Evolutionary conservation across 139 green algal genomes (phyloP), one percentile per base, ranked within the genome.

Genomic region (Closterium sp.): DNA sequence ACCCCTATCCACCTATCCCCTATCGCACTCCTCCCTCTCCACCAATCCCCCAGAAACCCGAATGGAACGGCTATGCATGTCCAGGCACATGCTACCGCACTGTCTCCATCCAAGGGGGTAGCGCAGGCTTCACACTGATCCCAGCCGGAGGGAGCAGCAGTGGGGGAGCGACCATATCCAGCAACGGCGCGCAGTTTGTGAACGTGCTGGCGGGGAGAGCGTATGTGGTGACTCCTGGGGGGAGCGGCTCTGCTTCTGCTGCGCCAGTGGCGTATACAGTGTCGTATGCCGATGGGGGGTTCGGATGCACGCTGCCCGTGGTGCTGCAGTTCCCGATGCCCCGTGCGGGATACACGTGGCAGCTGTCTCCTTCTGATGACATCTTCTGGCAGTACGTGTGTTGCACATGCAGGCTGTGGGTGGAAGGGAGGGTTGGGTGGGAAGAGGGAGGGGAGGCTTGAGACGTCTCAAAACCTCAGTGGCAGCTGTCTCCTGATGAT

Each of bases 31-130:
- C 62, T 79, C 62, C 86, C 31, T 89, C 86, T 17, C 86, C n/a
- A n/a, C 86, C 24, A 19, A 29, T 7, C 24, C 22, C 28, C 24
- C 87, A 90, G 28, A 90, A 62, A 4, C 28, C 28, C 1, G 32
- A 45, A 4, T 90, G 87, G 87, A 90, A 90, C 32, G 87, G 87
- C 11, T 91, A 89, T 38, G 89, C 89, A 0, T 89, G 42, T 22
- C 89, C 89, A 17, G 88, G 88, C 38, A 90, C 88, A 9, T 90
- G 88, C 88, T 90, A 90, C 34, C 88, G 88, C 34, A 84, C 88
- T 21, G 88, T 90, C 19, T 31, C n/a, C 28, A 86, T 90, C 42
- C 17, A 79, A 22, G 62, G 62, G 62, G 62, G 62, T 24, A 79
- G 62, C 62, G 62, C 62, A 5, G 17, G 17, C 62, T 79, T 79